Evolutionary conservation across 208 protist species (phyloP).

Genomic region (Phytomonas sp.): DNA sequence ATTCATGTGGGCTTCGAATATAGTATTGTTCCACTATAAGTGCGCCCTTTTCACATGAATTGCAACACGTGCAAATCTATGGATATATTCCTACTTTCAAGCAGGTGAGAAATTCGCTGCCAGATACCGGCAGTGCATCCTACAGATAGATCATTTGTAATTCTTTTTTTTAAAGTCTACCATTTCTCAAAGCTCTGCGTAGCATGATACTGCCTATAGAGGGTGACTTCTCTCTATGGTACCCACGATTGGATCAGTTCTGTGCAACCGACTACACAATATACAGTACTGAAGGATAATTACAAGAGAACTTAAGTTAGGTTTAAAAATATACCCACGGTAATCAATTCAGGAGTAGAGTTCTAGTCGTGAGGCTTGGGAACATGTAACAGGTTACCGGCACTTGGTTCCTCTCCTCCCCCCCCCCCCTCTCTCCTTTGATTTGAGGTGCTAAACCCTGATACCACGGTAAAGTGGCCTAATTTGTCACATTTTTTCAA

Average conservation of each 20-base stretch:
- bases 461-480: neutral
- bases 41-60: neutral
- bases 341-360: too few relatives aligned
- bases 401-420: neutral
- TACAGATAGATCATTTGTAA: neutral
- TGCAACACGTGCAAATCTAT: neutral
- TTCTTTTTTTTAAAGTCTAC: neutral
- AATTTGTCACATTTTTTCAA: neutral
- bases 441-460: neutral
- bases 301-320: too few relatives aligned
- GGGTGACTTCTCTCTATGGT: too few relatives aligned
- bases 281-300: too few relatives aligned
- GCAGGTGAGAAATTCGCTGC: neutral
- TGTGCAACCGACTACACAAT: too few relatives aligned
- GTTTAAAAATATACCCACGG: too few relatives aligned
- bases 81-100: neutral
- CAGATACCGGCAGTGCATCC: neutral
- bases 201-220: too few relatives aligned
- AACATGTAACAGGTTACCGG: neutral
- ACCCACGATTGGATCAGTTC: too few relatives aligned
- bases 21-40: neutral
- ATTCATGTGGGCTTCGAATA: neutral
- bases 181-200: too few relatives aligned
- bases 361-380: too few relatives aligned
- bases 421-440: neutral